Evolutionary conservation across 495 filamentous ascomycete species (phyloP).

Genomic region (Penicillium cosmopolitanum): DNA sequence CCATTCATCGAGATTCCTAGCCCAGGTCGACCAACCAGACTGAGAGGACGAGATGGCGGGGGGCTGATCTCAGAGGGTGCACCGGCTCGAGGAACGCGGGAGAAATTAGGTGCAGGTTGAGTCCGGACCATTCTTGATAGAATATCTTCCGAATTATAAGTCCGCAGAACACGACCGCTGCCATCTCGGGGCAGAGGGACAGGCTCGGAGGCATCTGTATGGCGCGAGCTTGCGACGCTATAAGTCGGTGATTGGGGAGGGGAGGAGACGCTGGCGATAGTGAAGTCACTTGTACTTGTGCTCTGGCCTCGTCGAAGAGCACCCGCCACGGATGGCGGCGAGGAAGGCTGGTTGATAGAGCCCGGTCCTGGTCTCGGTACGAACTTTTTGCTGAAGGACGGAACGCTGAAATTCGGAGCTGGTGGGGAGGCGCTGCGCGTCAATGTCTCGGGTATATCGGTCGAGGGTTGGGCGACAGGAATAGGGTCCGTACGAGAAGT

Average conservation of each 20-base stretch:
- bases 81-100: conserved; percentile 27
- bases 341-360: conserved; percentile 21
- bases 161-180: conserved; percentile 27
- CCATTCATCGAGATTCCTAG: conserved; percentile 20
- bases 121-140: conserved; percentile 27
- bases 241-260: conserved; percentile 46
- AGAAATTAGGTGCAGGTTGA: conserved; percentile 24
- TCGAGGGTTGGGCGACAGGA: neutral
- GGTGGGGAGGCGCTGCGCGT: conserved; percentile 44
- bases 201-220: conserved; percentile 29
- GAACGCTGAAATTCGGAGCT: conserved; percentile 56
- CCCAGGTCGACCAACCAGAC: conserved; percentile 23
- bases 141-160: conserved; percentile 42
- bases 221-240: conserved; percentile 29
- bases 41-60: conserved; percentile 23
- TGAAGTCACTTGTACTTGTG: conserved; percentile 21
- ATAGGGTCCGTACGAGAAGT: conserved; percentile 7
- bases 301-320: conserved; percentile 25
- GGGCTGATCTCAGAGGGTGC: conserved; percentile 19
- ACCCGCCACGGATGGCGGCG: conserved; percentile 20
- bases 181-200: conserved; percentile 6
- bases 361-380: conserved; percentile 26
- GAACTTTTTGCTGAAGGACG: conserved; percentile 52
- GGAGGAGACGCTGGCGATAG: conserved; percentile 35
- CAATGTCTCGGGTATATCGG: conserved; percentile 33